phyloP scores from a whole-genome alignment of 1,284 basidiomycete species.

The Cutaneotrichosporon arboriforme region DNA sequence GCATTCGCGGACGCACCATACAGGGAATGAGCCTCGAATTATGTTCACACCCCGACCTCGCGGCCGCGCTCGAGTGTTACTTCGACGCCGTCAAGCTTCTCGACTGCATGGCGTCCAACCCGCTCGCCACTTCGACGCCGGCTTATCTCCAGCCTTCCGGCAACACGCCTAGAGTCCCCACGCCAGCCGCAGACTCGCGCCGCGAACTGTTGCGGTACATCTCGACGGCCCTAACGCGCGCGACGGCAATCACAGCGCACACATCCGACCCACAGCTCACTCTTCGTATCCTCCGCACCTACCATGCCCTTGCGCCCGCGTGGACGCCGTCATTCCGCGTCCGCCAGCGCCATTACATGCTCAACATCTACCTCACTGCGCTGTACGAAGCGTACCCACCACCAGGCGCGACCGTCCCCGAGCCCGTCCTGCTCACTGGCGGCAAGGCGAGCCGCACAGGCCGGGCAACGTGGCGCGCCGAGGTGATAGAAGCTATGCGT shows the following conservation, averaged over 20 bases:
- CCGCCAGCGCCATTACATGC: conserved; percentile 63
- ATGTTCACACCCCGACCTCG: conserved; percentile 14
- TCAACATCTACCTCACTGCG: conserved; percentile 65
- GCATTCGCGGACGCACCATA: conserved; percentile 45
- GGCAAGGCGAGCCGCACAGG: conserved; percentile 33
- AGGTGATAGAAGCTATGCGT: conserved; percentile 60
- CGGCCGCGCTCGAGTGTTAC: conserved; percentile 32
- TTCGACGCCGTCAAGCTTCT: conserved; percentile 24
- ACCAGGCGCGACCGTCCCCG: conserved; percentile 12
- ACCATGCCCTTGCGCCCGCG: conserved; percentile 58
- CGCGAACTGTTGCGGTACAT: conserved; percentile 42
- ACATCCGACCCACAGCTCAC: conserved; percentile 12
- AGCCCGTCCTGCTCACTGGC: conserved; percentile 22
- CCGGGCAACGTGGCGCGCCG: conserved; percentile 58
- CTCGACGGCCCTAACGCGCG: conserved; percentile 41
- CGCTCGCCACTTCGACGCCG: conserved; percentile 14
- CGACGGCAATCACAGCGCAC: conserved; percentile 48
- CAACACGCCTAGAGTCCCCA: background rate
- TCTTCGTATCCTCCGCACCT: conserved; percentile 59
- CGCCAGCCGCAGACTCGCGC: conserved; percentile 29
- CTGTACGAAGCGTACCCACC: conserved; percentile 54
- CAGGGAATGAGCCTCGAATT: conserved; percentile 44
- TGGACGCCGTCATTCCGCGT: conserved; percentile 73
- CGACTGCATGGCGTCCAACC: conserved; percentile 18
- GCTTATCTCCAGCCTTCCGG: conserved; percentile 23